Evolutionary conservation across 306 rosid genomes (phyloP).

Genomic region (Ormosia emarginata): DNA sequence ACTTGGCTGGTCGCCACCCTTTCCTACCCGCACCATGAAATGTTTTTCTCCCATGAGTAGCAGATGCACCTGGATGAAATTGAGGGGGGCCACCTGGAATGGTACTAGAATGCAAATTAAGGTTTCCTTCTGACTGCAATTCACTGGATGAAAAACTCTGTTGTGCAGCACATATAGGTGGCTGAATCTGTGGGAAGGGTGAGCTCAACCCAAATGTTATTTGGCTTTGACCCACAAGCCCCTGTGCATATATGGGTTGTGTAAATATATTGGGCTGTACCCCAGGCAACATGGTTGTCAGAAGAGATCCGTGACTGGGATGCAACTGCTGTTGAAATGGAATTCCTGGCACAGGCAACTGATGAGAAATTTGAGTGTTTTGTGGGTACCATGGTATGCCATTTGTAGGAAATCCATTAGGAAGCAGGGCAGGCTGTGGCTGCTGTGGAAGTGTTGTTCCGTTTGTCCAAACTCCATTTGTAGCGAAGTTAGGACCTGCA

Average conservation of each 20-base stretch:
- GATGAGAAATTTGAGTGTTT: constrained; percentile 44
- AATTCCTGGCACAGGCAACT: constrained; percentile 45
- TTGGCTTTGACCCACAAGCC: constrained; percentile 53
- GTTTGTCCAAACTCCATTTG: constrained; percentile 56
- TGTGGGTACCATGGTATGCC: constrained; percentile 47
- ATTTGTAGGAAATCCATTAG: constrained; percentile 49
- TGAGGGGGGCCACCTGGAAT: constrained; percentile 35
- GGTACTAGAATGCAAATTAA: constrained; percentile 27
- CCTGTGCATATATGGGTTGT: constrained; percentile 44
- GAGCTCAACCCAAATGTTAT: constrained; percentile 42
- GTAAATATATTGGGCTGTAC: constrained; percentile 34
- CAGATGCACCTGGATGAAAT: constrained; percentile 46
- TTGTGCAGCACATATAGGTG: constrained; percentile 10
- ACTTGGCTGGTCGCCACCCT: constrained; percentile 52
- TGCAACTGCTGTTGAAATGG: constrained; percentile 50
- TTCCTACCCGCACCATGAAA: constrained; percentile 45
- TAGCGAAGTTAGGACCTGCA: constrained; percentile 21
- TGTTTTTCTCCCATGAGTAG: constrained; percentile 45
- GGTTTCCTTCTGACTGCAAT: constrained; percentile 32
- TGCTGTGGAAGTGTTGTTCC: constrained; percentile 44
- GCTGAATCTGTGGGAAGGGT: constrained; percentile 38
- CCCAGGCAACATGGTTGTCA: constrained; percentile 31
- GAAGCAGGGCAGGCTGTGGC: constrained; percentile 42
- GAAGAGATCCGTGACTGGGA: constrained; percentile 32
- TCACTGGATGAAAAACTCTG: constrained; percentile 39